Conservation (phyloP, 768 basidiomycete genomes). For the Kwoniella sp. region DNA sequence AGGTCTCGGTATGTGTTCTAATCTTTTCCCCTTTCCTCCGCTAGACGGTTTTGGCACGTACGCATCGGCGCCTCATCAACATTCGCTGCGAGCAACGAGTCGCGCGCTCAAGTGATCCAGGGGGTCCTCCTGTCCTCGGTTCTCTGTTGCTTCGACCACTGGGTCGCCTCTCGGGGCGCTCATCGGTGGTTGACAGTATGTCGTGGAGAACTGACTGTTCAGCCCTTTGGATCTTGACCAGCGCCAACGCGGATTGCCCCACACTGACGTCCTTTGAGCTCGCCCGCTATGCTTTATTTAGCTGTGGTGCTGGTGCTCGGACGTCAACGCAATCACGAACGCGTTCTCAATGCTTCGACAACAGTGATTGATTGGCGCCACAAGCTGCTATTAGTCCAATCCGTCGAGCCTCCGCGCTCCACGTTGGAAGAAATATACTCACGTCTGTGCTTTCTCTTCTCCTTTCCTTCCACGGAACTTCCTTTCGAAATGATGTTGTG, state of each 20-base stretch:
- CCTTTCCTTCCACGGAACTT: background rate
- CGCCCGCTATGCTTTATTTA: background rate
- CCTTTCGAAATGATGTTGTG: slow-evolving; percentile 3
- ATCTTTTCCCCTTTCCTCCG: slow-evolving; percentile 4
- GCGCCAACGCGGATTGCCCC: slow-evolving; percentile 21
- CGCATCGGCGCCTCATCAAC: slow-evolving; percentile 14
- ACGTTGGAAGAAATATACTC: slow-evolving; percentile 7
- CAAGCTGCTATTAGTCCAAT: background rate
- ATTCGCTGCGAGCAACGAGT: slow-evolving; percentile 28
- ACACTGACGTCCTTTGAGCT: slow-evolving; percentile 3
- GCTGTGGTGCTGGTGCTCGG: background rate
- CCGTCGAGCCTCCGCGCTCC: slow-evolving; percentile 6
- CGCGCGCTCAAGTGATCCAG: slow-evolving; percentile 19
- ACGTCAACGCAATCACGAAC: slow-evolving; percentile 13
- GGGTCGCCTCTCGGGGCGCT: background rate
- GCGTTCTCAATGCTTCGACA: slow-evolving; percentile 13
- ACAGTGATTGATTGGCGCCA: slow-evolving; percentile 15
- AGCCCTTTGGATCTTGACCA: slow-evolving; percentile 15
- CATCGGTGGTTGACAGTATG: background rate
- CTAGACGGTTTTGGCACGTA: slow-evolving; percentile 16
- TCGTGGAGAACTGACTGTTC: slow-evolving; percentile 7
- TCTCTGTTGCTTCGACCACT: slow-evolving; percentile 12
- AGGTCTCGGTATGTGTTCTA: slow-evolving; percentile 86
- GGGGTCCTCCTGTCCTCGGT: slow-evolving; percentile 6
- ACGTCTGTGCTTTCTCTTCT: slow-evolving; percentile 16